These are phyloP conservation scores for Symbiotaphrina buchneri DNA, from an alignment of 495 filamentous ascomycete species.

Conservation along the genomic window DNA sequence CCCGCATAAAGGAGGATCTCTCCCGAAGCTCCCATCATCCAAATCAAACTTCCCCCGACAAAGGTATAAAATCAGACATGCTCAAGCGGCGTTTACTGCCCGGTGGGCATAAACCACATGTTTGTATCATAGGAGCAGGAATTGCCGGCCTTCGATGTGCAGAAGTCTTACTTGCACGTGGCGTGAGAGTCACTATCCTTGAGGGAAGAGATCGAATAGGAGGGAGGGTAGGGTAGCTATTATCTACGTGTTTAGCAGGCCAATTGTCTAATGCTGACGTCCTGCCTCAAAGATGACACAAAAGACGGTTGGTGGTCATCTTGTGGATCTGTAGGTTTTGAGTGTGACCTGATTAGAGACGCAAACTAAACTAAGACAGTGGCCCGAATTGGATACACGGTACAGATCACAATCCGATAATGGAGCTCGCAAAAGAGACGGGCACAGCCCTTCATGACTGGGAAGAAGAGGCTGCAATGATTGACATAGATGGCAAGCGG, in stretches of 20 bases:
- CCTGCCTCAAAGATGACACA: conserved; percentile 9
- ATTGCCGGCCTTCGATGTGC: conserved; percentile 74
- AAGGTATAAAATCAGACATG: too few species aligned
- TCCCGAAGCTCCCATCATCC: too few species aligned
- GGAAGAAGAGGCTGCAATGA: conserved; percentile 30
- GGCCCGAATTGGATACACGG: conserved; percentile 97
- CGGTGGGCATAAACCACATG: conserved; percentile 16
- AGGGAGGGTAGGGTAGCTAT: conserved; percentile 35
- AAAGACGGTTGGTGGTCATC: conserved; percentile 13
- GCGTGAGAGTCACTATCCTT: conserved; percentile 62
- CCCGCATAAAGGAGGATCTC: too few species aligned
- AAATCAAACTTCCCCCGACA: too few species aligned
- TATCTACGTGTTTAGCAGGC: not conserved
- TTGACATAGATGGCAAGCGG: conserved; percentile 37
- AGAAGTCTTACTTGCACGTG: conserved; percentile 55
- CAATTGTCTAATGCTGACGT: not conserved
- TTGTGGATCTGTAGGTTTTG: conserved; percentile 21
- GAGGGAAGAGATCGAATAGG: conserved; percentile 72
- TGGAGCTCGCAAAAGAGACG: conserved; percentile 49
- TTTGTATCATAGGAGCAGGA: conserved; percentile 73
- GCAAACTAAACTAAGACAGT: conserved; percentile 15
- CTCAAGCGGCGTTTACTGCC: conserved; percentile 1
- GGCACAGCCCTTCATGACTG: conserved; percentile 32
- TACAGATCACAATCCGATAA: conserved; percentile 62
- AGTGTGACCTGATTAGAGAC: not conserved